Percentiles rank a stretch among this genome's conserved stretches.
Conservation (phyloP, 1,284 basidiomycete species). For the Boletus sp. region DNA sequence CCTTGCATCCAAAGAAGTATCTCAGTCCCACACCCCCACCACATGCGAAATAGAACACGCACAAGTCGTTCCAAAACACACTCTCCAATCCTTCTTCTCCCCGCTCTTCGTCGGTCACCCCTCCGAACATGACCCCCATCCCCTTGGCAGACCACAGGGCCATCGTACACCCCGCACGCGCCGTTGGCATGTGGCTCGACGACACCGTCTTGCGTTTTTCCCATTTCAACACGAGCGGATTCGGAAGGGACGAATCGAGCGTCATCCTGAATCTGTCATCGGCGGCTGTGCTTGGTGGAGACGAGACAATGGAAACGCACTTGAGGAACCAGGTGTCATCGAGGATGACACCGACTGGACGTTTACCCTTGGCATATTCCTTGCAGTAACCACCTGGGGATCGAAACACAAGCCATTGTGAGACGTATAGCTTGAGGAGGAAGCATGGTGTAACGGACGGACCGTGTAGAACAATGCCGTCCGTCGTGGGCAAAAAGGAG, state of each 20-base stretch:
- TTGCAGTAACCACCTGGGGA: conserved; percentile 82
- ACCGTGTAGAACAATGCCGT: conserved; percentile 85
- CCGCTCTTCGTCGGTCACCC: conserved; percentile 86
- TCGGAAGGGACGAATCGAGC: conserved; percentile 29
- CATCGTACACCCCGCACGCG: conserved; percentile 85
- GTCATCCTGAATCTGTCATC: conserved; percentile 33
- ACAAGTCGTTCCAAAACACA: conserved; percentile 81
- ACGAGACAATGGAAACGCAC: conserved; percentile 34
- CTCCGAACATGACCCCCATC: conserved; percentile 85
- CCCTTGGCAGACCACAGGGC: conserved; percentile 64
- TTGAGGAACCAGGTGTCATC: conserved; percentile 92
- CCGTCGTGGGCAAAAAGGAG: conserved; percentile 77
- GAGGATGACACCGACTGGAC: conserved; percentile 81
- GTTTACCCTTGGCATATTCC: conserved; percentile 84
- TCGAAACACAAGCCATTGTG: background rate
- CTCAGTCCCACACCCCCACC: background rate
- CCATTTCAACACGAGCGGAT: conserved; percentile 70
- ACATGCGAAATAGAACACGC: background rate
- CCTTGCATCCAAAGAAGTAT: conserved; percentile 35
- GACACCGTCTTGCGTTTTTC: conserved; percentile 73
- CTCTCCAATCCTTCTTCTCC: conserved; percentile 85
- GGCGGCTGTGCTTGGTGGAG: background rate
- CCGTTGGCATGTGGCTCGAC: conserved; percentile 46
- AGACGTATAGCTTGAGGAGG: too few species aligned
- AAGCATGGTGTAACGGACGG: conserved; percentile 6